Percentiles rank a stretch among this genome's conserved stretches.
These are phyloP conservation scores for Rugosomyces carneus DNA, from an alignment of 1,284 basidiomycete genomes.

Conservation along the genomic window DNA sequence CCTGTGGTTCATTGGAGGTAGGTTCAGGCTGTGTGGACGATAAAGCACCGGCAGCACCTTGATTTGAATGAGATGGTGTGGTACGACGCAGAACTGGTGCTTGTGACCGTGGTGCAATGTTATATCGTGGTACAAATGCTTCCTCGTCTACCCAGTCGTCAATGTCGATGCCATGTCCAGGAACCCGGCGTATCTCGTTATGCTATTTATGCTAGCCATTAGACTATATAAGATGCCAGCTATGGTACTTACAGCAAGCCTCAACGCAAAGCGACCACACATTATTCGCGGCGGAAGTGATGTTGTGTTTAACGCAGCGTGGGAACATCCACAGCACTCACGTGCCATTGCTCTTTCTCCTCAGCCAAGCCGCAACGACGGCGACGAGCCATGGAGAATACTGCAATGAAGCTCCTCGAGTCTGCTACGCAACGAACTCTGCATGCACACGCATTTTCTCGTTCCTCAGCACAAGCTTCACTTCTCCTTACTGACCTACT, in stretches of 20 bases:
- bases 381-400: constrained; percentile 32
- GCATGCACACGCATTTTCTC: constrained; percentile 68
- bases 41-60: neutral
- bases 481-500: constrained; percentile 65
- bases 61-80: constrained; percentile 11
- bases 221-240: neutral
- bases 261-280: constrained; percentile 63
- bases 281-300: constrained; percentile 34
- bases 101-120: constrained; percentile 66
- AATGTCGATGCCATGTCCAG: constrained; percentile 31
- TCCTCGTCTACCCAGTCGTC: constrained; percentile 61
- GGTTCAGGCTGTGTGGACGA: neutral
- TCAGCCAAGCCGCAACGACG: constrained; percentile 11
- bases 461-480: constrained; percentile 64
- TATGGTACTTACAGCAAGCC: constrained; percentile 36
- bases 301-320: neutral
- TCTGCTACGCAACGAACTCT: constrained; percentile 60
- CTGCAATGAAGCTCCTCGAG: constrained; percentile 50
- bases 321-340: neutral
- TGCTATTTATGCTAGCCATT: constrained; percentile 18
- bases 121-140: constrained; percentile 54
- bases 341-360: neutral
- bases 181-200: constrained; percentile 25
- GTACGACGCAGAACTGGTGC: constrained; percentile 57
- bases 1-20: neutral